Evolutionary conservation across 2,329 filamentous ascomycete genomes (phyloP).

Genomic region (Paraphaeosphaeria minitans): DNA sequence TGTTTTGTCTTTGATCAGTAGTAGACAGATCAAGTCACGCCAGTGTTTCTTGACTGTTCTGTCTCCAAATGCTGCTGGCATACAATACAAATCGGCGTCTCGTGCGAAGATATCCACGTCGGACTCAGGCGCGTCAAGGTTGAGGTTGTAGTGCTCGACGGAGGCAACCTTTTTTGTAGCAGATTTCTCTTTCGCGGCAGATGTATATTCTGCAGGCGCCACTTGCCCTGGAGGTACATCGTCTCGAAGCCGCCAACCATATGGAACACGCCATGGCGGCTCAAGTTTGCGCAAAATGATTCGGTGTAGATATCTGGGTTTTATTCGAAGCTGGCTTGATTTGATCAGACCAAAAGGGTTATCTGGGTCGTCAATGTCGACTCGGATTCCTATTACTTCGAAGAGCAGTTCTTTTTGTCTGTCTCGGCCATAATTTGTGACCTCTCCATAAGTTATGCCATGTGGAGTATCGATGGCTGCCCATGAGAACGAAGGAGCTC

Average conservation of each 20-base stretch:
- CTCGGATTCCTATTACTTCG: not conserved
- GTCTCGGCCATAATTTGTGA: constrained; percentile 3
- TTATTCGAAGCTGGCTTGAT: not conserved
- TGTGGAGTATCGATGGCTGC: constrained; percentile 15
- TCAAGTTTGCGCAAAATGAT: not conserved
- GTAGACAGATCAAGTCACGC: not conserved
- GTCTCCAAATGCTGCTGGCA: not conserved
- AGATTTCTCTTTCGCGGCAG: not conserved
- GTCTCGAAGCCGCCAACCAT: not conserved
- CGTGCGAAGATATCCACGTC: not conserved
- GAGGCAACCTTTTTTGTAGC: not conserved
- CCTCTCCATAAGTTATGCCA: constrained; percentile 20
- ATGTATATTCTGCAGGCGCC: not conserved
- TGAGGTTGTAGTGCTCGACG: not conserved
- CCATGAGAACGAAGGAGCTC: constrained; percentile 23
- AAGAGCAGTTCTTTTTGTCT: not conserved
- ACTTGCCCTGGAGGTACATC: not conserved
- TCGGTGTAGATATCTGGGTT: not conserved
- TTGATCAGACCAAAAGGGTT: not conserved
- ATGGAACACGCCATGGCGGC: not conserved
- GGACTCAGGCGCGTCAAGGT: not conserved
- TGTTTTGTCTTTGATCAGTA: not conserved
- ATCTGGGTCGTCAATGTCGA: not conserved
- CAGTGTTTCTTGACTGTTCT: not conserved
- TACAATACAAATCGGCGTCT: not conserved